Conservation (phyloP, 768 basidiomycete genomes). For the Podaxis pistillaris region DNA sequence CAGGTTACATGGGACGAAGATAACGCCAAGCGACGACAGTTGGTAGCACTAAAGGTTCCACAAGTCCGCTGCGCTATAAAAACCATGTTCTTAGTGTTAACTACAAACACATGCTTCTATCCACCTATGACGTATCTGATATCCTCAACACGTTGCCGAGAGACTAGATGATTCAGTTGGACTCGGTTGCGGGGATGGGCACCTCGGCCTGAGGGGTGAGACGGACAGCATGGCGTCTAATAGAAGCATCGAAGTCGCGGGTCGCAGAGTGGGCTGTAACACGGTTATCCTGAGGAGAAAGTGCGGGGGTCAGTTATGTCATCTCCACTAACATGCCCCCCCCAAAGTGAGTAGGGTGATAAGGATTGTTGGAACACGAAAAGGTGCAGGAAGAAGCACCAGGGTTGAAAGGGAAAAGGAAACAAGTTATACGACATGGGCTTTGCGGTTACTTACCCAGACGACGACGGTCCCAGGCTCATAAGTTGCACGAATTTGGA, state of each 20-base stretch:
- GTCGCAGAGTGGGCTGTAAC: conserved; percentile 46
- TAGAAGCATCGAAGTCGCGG: conserved; percentile 34
- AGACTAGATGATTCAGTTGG: neutral
- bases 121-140: neutral
- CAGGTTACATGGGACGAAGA: too few species aligned
- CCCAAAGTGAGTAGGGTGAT: neutral
- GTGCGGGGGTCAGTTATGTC: neutral
- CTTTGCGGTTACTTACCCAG: conserved; percentile 38
- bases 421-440: neutral
- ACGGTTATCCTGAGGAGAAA: conserved; percentile 39
- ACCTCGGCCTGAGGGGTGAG: conserved; percentile 50
- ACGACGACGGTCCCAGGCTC: conserved; percentile 54
- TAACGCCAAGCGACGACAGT: too few species aligned
- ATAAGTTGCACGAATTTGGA: conserved; percentile 49
- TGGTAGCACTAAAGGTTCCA: neutral
- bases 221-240: conserved; percentile 44
- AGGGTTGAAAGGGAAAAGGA: neutral
- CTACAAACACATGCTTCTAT: neutral
- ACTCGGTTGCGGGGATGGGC: conserved; percentile 18
- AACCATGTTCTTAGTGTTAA: neutral
- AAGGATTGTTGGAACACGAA: conserved; percentile 3
- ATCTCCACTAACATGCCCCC: neutral
- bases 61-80: neutral
- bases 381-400: neutral
- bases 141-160: neutral